phyloP scores from a whole-genome alignment of 73 alveolate species.

The Tetrahymena elliotti region DNA sequence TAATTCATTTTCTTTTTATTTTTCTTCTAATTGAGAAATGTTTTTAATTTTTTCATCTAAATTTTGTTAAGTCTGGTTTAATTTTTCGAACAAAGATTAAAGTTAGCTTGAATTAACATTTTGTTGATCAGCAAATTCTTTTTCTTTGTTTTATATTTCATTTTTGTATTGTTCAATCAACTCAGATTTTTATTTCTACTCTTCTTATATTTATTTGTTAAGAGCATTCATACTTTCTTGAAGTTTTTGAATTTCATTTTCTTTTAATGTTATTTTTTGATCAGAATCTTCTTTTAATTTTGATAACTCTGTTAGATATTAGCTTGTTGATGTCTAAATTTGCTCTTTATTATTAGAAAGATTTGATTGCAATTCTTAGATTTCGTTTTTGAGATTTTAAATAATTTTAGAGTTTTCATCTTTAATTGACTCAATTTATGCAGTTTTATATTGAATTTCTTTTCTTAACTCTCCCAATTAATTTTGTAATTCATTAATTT shows the following conservation, averaged over 20 bases:
- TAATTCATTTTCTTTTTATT: not conserved
- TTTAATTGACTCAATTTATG: not conserved
- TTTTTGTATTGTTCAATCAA: too few relatives aligned
- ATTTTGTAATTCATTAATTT: too few relatives aligned
- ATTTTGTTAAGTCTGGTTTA: not conserved
- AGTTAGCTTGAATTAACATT: not conserved
- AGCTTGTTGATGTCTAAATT: not conserved
- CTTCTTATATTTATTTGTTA: not conserved
- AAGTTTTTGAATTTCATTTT: not conserved
- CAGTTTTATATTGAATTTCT: not conserved
- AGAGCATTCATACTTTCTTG: too few relatives aligned
- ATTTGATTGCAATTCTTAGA: not conserved
- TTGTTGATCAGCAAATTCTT: not conserved
- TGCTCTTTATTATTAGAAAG: not conserved
- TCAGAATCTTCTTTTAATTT: not conserved
- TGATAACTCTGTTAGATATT: not conserved
- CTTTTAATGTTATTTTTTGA: too few relatives aligned
- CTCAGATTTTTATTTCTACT: not conserved
- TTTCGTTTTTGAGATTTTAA: not conserved
- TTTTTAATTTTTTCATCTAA: not conserved
- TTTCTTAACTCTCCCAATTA: not conserved
- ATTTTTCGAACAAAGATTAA: not conserved
- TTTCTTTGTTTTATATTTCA: not conserved
- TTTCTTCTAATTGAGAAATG: not conserved
- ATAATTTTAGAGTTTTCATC: not conserved